These are phyloP conservation scores for Voacanga thouarsii DNA, from an alignment of 257 asterid species.

Conservation along the genomic window DNA sequence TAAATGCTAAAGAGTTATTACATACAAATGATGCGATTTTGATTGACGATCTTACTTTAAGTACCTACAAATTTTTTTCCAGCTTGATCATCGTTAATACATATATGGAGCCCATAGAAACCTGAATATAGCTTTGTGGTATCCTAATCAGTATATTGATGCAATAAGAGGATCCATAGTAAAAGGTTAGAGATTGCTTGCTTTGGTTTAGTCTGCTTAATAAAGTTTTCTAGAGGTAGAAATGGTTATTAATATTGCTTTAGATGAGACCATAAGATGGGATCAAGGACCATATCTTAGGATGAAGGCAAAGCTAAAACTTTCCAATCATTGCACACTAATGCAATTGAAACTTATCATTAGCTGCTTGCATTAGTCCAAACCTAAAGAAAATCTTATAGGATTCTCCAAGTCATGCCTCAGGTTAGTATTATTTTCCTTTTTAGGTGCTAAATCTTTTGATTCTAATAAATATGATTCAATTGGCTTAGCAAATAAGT, in stretches of 20 bases:
- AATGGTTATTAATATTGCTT: constrained; percentile 85
- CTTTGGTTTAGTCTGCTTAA: constrained; percentile 84
- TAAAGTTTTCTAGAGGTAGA: constrained; percentile 80
- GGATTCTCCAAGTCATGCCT: constrained; percentile 48
- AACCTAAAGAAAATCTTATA: constrained; percentile 76
- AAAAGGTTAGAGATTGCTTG: constrained; percentile 90
- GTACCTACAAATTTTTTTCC: no score
- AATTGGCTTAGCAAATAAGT: not conserved
- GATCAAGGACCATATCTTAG: constrained; percentile 91
- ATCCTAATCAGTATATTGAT: constrained; percentile 76
- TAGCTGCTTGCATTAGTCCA: constrained; percentile 91
- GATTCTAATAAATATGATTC: not conserved
- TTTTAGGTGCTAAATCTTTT: not conserved
- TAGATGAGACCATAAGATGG: constrained; percentile 94
- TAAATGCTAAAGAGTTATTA: no score
- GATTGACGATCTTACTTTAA: no score
- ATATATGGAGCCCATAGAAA: constrained; percentile 88
- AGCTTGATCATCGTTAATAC: no score
- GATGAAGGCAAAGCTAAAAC: constrained; percentile 85
- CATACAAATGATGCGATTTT: no score
- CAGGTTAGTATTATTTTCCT: constrained; percentile 48
- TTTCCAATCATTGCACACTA: constrained; percentile 66
- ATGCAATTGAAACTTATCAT: constrained; percentile 84
- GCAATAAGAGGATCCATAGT: constrained; percentile 85
- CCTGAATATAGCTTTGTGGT: constrained; percentile 74